Conservation (phyloP, 805 yeast species). For the Kodamaea leandrae region DNA sequence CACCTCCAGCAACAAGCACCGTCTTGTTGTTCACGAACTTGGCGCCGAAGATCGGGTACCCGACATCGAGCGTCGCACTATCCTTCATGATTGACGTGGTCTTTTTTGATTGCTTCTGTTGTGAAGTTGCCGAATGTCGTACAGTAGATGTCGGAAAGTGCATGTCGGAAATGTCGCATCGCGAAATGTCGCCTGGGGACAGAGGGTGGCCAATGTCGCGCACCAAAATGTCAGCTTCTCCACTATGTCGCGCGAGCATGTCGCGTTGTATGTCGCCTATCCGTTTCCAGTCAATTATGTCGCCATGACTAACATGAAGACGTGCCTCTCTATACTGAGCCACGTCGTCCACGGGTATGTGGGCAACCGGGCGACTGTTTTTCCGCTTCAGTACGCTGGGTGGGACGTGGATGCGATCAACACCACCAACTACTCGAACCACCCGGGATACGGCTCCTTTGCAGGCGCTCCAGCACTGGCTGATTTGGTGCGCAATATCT, state of each 20-base stretch:
- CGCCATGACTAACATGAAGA: slow-evolving; percentile 1
- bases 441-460: slow-evolving; percentile 80
- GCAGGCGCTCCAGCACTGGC: slow-evolving; percentile 55
- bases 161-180: neutral
- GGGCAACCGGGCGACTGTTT: slow-evolving; percentile 87
- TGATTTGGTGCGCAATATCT: slow-evolving; percentile 46
- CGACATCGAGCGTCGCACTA: slow-evolving; percentile 40
- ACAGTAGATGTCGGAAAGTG: neutral
- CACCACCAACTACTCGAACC: slow-evolving; percentile 87
- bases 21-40: slow-evolving; percentile 60
- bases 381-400: slow-evolving; percentile 80
- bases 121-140: neutral
- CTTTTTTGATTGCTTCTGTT: neutral
- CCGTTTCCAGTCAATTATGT: neutral
- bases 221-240: too few relatives aligned
- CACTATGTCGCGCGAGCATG: too few relatives aligned
- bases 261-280: neutral
- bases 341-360: slow-evolving; percentile 97
- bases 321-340: slow-evolving; percentile 53
- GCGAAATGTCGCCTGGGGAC: too few relatives aligned
- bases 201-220: too few relatives aligned
- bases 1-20: slow-evolving; percentile 84
- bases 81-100: slow-evolving; percentile 5
- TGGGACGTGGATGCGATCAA: slow-evolving; percentile 93
- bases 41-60: slow-evolving; percentile 81